A percentile compares a stretch with the other conserved stretches of the same genome.
phyloP scores from a whole-genome alignment of 192 early-diverging fungal species.

The Geranomyces michiganensis region DNA sequence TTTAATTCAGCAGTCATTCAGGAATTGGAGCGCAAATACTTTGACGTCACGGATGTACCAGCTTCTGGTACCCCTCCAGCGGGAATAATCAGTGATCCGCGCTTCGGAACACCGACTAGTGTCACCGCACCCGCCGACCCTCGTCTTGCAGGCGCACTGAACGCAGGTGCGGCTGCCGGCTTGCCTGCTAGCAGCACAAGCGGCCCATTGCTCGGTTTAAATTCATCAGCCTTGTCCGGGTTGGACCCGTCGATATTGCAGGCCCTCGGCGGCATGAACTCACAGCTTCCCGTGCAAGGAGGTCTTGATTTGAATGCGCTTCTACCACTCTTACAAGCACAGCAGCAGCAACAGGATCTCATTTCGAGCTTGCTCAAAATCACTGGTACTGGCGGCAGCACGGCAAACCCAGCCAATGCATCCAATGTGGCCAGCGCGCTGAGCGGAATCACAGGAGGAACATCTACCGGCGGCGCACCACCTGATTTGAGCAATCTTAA shows the following conservation, averaged over 20 bases:
- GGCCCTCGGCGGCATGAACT: conserved; percentile 13
- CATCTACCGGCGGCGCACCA: not conserved
- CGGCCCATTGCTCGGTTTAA: not conserved
- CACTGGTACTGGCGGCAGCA: not conserved
- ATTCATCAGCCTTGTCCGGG: not conserved
- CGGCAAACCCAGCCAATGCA: not conserved
- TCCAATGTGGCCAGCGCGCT: too few relatives aligned
- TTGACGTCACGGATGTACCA: conserved; percentile 29
- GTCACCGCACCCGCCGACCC: conserved; percentile 10
- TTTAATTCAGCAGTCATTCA: conserved; percentile 43
- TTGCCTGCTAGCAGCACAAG: not conserved
- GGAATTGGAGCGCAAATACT: conserved; percentile 42
- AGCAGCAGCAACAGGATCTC: conserved; percentile 8
- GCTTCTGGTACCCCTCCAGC: not conserved
- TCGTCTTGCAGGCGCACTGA: conserved; percentile 10
- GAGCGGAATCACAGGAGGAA: not conserved
- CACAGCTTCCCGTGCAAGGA: conserved; percentile 7
- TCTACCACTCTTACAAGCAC: conserved; percentile 2
- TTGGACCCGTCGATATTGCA: conserved; percentile 24
- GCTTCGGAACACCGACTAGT: not conserved
- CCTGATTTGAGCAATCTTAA: too few relatives aligned
- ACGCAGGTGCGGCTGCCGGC: too few relatives aligned
- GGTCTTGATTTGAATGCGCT: conserved; percentile 1
- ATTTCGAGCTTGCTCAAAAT: not conserved
- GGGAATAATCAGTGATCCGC: conserved; percentile 12